These are phyloP conservation scores for Hypoxylon fuscum DNA, from an alignment of 495 filamentous ascomycete genomes.

Conservation along the genomic window DNA sequence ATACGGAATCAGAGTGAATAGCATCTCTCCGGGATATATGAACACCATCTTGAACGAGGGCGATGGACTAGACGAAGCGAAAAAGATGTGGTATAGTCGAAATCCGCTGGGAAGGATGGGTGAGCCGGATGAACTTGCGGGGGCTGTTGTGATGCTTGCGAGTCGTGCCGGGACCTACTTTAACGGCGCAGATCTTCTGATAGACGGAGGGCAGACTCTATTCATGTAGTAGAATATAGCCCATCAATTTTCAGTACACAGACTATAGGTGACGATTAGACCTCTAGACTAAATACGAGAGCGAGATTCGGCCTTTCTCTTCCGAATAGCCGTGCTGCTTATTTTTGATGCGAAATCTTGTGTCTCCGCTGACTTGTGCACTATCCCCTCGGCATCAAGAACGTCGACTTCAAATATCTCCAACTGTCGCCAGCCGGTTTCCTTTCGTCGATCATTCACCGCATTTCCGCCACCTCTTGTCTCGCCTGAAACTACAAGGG, in stretches of 20 bases:
- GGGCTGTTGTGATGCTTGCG: slow-evolving; percentile 71
- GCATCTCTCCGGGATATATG: slow-evolving; percentile 79
- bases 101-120: slow-evolving; percentile 79
- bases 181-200: slow-evolving; percentile 62
- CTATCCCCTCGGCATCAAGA: slow-evolving; percentile 71
- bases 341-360: slow-evolving; percentile 83
- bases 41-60: slow-evolving; percentile 81
- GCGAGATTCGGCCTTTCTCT: slow-evolving; percentile 54
- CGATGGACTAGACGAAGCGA: slow-evolving; percentile 62
- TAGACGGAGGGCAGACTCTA: slow-evolving; percentile 52
- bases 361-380: slow-evolving; percentile 52
- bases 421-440: slow-evolving; percentile 79
- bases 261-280: background rate
- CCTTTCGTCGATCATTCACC: slow-evolving; percentile 80
- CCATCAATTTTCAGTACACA: slow-evolving; percentile 1
- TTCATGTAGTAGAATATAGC: slow-evolving; percentile 38
- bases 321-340: slow-evolving; percentile 78
- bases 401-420: slow-evolving; percentile 94
- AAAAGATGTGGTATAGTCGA: slow-evolving; percentile 65
- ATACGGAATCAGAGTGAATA: slow-evolving; percentile 74
- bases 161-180: slow-evolving; percentile 73
- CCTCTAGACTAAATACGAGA: slow-evolving; percentile 24
- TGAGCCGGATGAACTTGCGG: slow-evolving; percentile 68
- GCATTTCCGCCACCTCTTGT: slow-evolving; percentile 83
- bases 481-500: slow-evolving; percentile 88